phyloP scores from a whole-genome alignment of 169 alveolate genomes.

The Plasmodium coatneyi region DNA sequence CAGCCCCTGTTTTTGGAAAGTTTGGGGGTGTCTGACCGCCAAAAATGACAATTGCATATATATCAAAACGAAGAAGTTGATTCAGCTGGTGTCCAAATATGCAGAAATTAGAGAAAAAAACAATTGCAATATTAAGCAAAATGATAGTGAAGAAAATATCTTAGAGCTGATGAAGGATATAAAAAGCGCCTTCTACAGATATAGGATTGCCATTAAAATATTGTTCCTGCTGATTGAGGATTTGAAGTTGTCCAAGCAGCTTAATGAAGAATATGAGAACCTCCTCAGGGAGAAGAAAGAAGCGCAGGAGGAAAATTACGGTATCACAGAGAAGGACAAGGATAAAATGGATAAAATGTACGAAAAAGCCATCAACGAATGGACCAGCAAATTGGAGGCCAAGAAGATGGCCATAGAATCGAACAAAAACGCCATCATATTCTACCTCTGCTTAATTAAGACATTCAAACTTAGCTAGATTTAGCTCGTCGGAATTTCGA shows the following conservation, averaged over 20 bases:
- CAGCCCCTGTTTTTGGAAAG: neutral
- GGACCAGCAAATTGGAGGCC: neutral
- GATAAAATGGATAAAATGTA: neutral
- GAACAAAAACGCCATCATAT: constrained; percentile 2
- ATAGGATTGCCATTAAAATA: constrained; percentile 4
- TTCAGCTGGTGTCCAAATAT: neutral
- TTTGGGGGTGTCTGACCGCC: neutral
- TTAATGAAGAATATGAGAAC: neutral
- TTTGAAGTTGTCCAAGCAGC: neutral
- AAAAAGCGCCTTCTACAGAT: neutral
- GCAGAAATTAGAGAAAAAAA: constrained; percentile 7
- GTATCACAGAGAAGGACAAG: neutral
- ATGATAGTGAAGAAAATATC: neutral
- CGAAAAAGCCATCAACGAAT: neutral
- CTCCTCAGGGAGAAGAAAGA: neutral
- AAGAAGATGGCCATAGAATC: neutral
- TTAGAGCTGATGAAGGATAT: neutral
- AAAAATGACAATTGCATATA: neutral
- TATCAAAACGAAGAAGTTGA: neutral
- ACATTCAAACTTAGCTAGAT: neutral
- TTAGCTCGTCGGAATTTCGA: neutral
- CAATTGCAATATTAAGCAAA: neutral
- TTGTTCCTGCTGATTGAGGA: constrained; percentile 4
- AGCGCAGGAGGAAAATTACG: neutral
- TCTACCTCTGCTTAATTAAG: constrained; percentile 14